phyloP scores from a whole-genome alignment of 495 filamentous ascomycete genomes.

The Xylaria intraflava region DNA sequence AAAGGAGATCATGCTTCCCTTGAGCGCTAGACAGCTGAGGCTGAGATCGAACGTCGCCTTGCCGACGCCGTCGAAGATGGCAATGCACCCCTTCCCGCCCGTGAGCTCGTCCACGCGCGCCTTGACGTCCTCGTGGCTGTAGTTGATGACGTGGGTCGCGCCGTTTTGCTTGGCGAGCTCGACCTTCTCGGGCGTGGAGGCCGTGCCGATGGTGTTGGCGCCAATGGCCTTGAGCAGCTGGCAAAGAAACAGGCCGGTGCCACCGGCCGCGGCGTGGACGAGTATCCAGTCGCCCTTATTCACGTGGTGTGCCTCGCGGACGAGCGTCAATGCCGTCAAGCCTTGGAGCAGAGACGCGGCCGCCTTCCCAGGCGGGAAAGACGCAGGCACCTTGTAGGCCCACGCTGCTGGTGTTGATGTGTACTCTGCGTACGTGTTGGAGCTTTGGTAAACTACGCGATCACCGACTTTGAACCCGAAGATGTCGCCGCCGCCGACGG shows the following conservation, averaged over 20 bases:
- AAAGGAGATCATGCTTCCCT: slow-evolving; percentile 79
- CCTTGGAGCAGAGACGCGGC: slow-evolving; percentile 73
- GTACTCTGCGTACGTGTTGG: slow-evolving; percentile 67
- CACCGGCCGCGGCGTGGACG: slow-evolving; percentile 86
- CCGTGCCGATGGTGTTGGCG: slow-evolving; percentile 78
- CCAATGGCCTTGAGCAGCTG: slow-evolving; percentile 70
- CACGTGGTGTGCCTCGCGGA: slow-evolving; percentile 69
- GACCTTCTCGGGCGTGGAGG: slow-evolving; percentile 65
- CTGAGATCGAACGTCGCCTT: slow-evolving; percentile 80
- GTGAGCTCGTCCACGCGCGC: slow-evolving; percentile 64
- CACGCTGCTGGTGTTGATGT: slow-evolving; percentile 52
- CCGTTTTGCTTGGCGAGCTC: slow-evolving; percentile 60
- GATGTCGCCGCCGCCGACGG: slow-evolving; percentile 22
- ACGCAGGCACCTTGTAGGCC: slow-evolving; percentile 58
- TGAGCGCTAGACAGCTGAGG: slow-evolving; percentile 68
- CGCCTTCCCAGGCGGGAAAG: slow-evolving; percentile 53
- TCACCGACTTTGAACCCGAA: slow-evolving; percentile 55
- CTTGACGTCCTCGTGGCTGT: slow-evolving; percentile 59
- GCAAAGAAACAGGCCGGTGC: slow-evolving; percentile 70
- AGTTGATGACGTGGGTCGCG: slow-evolving; percentile 69
- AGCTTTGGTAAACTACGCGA: slow-evolving; percentile 58
- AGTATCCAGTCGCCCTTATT: slow-evolving; percentile 73
- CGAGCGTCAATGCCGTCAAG: slow-evolving; percentile 76
- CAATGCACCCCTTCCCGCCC: slow-evolving; percentile 60
- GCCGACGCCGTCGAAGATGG: slow-evolving; percentile 87